Evolutionary conservation across 2,329 filamentous ascomycete species (phyloP), one percentile per base, ranked within the genome.

Genomic region (Aspergillus ruber): DNA sequence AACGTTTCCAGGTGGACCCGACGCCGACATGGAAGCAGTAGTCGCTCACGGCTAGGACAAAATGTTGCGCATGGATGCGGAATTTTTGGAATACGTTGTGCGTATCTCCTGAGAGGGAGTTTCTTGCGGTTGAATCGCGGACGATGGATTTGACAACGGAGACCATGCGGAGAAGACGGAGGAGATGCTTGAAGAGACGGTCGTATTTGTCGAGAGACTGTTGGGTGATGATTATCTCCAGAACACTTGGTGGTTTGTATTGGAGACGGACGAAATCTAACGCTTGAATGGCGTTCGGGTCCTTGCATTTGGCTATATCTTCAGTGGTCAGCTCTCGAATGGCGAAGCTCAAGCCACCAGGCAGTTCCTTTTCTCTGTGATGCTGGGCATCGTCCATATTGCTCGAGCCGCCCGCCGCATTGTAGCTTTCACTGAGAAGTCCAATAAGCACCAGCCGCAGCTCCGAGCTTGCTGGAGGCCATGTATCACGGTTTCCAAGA

Each of bases 381-480:
- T 55, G 43, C 39, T 58, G 49, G 25, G 47, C 48, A 33, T 58
- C 53, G n/a, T 59, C 56, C 15, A 55, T 45, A 27, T 45, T 43
- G 2, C 59, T 50, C 6, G 50, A 41, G 13, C 53, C 53, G 25
- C 54, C 47, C 17, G 51, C 58, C 5, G 67, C 66, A 42, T 70
- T 68, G 56, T 89, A 88, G 53, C 82, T 88, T 54, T 96, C 90
- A 2, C 80, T 78, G 6, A 97, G 72, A 1, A 97, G 79, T 0
- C 89, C 90, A 79, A 90, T 94, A 15, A 98, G 75, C 0, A 88
- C 88, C 4, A 97, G 76, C 8, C 90, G 82, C n/a, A 98, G 72
- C 65, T 97, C 93, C 0, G 90, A 96, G 65, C 88, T 94, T 20
- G 90, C 90, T 4, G 93, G 93, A 21, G 93, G 93, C 93, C 93